Conservation (phyloP, 108 stramenopile genomes). For the Hondaea fermentalgiana region DNA sequence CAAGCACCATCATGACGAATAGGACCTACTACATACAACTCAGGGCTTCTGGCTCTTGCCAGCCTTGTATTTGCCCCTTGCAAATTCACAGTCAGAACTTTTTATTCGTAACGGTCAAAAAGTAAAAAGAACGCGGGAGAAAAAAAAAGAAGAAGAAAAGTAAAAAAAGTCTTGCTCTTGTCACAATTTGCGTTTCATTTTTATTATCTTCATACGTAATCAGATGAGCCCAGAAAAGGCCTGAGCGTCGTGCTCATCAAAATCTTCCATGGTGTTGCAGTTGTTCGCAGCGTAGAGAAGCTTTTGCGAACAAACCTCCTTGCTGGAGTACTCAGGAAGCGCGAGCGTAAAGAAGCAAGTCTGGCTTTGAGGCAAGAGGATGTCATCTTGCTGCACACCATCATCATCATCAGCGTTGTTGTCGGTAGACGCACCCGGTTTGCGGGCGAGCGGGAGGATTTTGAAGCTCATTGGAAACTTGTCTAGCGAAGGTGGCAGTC, state of each 20-base stretch:
- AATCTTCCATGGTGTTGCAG: constrained; percentile 50
- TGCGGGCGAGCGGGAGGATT: constrained; percentile 28
- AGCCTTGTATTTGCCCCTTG: no score
- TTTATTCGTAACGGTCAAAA: no score
- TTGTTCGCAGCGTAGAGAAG: constrained; percentile 47
- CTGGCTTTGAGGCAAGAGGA: constrained; percentile 44
- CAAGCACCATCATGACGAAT: no score
- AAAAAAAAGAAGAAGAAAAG: neutral
- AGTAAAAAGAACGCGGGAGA: neutral
- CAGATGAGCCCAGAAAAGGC: neutral
- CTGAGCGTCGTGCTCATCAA: neutral
- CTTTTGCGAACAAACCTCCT: constrained; percentile 39
- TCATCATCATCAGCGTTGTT: neutral
- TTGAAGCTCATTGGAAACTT: constrained; percentile 69
- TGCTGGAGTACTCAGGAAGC: constrained; percentile 42
- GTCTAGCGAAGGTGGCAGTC: constrained; percentile 67
- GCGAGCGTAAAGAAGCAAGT: constrained; percentile 55
- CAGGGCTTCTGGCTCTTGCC: no score
- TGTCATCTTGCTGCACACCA: constrained; percentile 26
- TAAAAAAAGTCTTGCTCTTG: neutral
- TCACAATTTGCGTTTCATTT: neutral
- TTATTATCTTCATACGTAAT: neutral
- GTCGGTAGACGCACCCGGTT: neutral
- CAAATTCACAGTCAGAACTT: no score
- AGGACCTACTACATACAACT: no score